Percentiles rank a stretch among this genome's conserved stretches.
Evolutionary conservation across 2,329 filamentous ascomycete species (phyloP).

Genomic region (Fusarium burgessii): DNA sequence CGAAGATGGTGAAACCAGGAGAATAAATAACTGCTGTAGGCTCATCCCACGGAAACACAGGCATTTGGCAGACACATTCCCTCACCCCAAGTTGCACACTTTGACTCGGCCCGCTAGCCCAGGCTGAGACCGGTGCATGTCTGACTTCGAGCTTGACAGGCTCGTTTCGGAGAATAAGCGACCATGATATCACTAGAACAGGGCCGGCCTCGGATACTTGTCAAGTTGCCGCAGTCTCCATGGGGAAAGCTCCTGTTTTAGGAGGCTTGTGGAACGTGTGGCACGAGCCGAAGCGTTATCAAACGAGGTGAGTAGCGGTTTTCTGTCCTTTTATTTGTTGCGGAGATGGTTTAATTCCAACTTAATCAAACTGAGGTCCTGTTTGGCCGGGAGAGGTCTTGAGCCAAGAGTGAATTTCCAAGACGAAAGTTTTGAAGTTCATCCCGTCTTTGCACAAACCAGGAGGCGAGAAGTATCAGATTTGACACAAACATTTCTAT

Average conservation of each 20-base stretch:
- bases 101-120: conserved; percentile 47
- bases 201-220: conserved; percentile 30
- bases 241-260: conserved; percentile 30
- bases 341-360: neutral
- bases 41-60: conserved; percentile 28
- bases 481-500: neutral
- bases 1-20: conserved; percentile 46
- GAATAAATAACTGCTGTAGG: conserved; percentile 31
- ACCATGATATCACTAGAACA: conserved; percentile 18
- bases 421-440: conserved; percentile 6
- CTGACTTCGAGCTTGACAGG: conserved; percentile 47
- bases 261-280: conserved; percentile 35
- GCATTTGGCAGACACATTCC: conserved; percentile 24
- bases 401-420: conserved; percentile 18
- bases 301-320: conserved; percentile 17
- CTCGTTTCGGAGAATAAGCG: conserved; percentile 39
- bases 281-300: conserved; percentile 21
- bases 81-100: conserved; percentile 36
- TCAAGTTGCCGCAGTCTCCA: conserved; percentile 27
- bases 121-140: conserved; percentile 41
- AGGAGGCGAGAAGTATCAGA: neutral
- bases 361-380: conserved; percentile 18
- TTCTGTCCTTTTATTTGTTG: conserved; percentile 15
- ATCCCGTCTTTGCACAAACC: conserved; percentile 7
- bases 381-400: neutral